Evolutionary conservation across 2,329 filamentous ascomycete species (phyloP), one percentile per base, ranked within the genome.

Genomic region (Cyphellophora europaea): DNA sequence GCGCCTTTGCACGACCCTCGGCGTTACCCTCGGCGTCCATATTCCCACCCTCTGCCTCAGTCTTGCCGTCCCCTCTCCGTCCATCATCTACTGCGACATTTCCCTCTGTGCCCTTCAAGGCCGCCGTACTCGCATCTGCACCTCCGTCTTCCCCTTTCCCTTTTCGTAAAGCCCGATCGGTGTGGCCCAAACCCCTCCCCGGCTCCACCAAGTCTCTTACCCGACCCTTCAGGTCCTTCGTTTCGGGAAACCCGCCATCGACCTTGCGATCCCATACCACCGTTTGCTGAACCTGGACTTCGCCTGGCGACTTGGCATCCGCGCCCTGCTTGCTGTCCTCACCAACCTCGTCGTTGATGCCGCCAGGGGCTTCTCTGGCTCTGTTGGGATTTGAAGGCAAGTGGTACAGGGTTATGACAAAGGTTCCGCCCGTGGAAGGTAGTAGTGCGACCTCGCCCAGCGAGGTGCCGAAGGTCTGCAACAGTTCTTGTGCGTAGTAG

Each of bases 161-260:
- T 28, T 50, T 51, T 40, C 51, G 55, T 44, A 63, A 47, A 2
- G 61, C 61, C 36, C 74, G 66, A 56, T 88, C 82, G 15, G 86
- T 79, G 61, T 96, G 89, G 0, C 89, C 89, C 35, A 95, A 63
- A 52, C 89, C 73, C 42, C 82, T 71, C 1, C 65, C 67, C 0
- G 88, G 89, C 51, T 91, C 79, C 48, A 95, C 78, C 33, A 84
- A 69, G 61, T 95, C 84, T 38, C 89, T 69, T 4, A 95, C 76
- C 11, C 79, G 71, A 40, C 86, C 77, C 63, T 96, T 95, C 28
- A 95, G 70, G 48, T 89, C 79, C 61, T 95, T 94, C 2, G 84
- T 87, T 63, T 95, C 87, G 41, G 89, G 91, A 59, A 98, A 98
- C 0, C 91, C 88, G 18, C 84, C 84, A 53, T 95, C 80, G 3